phyloP scores from a whole-genome alignment of 2,329 filamentous ascomycete species.

The Rhynchosporium agropyri region DNA sequence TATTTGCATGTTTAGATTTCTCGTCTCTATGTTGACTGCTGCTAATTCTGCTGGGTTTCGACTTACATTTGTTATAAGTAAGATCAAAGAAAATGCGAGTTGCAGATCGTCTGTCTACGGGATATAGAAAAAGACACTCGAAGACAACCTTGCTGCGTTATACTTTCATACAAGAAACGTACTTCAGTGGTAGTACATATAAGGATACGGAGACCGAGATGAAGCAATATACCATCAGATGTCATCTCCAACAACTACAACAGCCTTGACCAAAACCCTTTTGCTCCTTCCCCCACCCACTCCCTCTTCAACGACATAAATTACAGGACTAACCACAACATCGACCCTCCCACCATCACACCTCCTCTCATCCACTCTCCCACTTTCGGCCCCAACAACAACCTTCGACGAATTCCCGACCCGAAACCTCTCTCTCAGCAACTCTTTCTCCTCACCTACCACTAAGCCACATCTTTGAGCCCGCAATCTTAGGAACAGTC shows the following conservation, averaged over 20 bases:
- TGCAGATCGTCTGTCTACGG: no score
- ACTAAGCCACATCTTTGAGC: background rate
- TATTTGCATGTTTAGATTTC: no score
- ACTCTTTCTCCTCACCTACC: constrained; percentile 2
- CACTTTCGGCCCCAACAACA: background rate
- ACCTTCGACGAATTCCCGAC: no score
- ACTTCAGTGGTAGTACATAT: background rate
- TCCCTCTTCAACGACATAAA: constrained; percentile 1
- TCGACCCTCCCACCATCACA: constrained; percentile 1
- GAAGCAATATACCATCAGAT: background rate
- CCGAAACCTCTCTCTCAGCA: background rate
- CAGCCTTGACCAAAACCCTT: constrained; percentile 4
- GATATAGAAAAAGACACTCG: no score
- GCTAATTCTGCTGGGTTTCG: no score
- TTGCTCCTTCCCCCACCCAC: background rate
- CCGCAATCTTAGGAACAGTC: constrained; percentile 5
- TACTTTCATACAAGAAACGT: no score
- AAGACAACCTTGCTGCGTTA: no score
- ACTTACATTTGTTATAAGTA: no score
- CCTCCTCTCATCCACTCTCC: background rate
- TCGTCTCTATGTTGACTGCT: no score
- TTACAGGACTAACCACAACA: constrained; percentile 8
- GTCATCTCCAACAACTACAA: constrained; percentile 3
- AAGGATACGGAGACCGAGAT: background rate
- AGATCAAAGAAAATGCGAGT: no score